These are phyloP conservation scores for Hypsizygus marmoreus DNA, from an alignment of 768 basidiomycete genomes.

Conservation along the genomic window DNA sequence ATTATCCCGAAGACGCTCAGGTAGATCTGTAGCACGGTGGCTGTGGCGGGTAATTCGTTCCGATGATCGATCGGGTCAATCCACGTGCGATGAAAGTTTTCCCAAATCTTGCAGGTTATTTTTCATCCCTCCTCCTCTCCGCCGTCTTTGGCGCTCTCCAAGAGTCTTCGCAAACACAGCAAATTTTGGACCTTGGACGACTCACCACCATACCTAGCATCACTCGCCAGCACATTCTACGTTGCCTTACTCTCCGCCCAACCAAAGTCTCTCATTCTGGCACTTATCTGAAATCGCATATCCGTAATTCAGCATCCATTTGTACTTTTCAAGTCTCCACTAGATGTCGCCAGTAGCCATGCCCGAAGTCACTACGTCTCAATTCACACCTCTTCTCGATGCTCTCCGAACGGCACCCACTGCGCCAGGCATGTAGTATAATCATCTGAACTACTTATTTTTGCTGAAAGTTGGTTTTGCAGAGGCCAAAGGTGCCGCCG, in stretches of 20 bases:
- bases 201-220: slow-evolving; percentile 6
- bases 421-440: slow-evolving; percentile 48
- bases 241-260: slow-evolving; percentile 5
- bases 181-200: not conserved
- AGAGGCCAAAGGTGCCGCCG: slow-evolving; percentile 87
- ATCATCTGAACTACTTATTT: slow-evolving; percentile 4
- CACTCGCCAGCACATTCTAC: slow-evolving; percentile 3
- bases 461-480: slow-evolving; percentile 13
- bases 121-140: slow-evolving; percentile 4
- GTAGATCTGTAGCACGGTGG: slow-evolving; percentile 9
- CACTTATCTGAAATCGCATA: slow-evolving; percentile 21
- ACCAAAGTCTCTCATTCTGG: not conserved
- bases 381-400: slow-evolving; percentile 51
- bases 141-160: slow-evolving; percentile 7
- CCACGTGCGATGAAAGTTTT: slow-evolving; percentile 12
- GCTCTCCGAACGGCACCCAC: slow-evolving; percentile 60
- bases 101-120: not conserved
- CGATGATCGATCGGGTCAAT: no score
- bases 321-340: slow-evolving; percentile 20
- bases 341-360: slow-evolving; percentile 59
- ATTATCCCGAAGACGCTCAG: slow-evolving; percentile 68
- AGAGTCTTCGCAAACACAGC: not conserved
- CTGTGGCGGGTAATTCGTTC: not conserved
- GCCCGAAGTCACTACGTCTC: slow-evolving; percentile 40
- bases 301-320: slow-evolving; percentile 21